These are phyloP conservation scores for Yamagishiella unicocca DNA, from an alignment of 139 green algal species.

Conservation along the genomic window DNA sequence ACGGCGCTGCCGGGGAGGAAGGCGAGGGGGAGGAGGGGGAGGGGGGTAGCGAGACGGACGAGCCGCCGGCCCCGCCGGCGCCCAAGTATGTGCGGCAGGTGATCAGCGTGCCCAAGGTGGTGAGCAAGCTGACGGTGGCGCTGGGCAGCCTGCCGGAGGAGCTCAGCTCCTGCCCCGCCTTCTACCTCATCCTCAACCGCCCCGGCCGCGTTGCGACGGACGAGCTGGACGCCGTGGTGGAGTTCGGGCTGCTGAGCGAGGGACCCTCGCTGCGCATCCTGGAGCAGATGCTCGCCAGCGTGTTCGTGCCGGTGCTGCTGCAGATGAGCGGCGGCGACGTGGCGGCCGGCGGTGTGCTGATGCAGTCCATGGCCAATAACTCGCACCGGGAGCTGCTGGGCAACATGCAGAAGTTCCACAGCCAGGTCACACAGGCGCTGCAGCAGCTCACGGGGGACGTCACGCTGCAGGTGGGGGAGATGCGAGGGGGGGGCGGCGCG, in stretches of 20 bases:
- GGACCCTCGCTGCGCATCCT: conserved; percentile 68
- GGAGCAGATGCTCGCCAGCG: conserved; percentile 70
- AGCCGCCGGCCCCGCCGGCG: background rate
- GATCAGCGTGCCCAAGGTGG: conserved; percentile 53
- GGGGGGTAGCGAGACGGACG: conserved; percentile 9
- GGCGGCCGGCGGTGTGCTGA: conserved; percentile 25
- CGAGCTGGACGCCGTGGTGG: conserved; percentile 63
- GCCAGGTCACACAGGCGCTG: conserved; percentile 73
- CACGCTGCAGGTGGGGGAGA: conserved; percentile 50
- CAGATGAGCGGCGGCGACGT: conserved; percentile 50
- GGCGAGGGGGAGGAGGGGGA: background rate
- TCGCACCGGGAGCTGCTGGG: conserved; percentile 70
- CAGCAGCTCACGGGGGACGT: conserved; percentile 82
- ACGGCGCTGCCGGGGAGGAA: background rate
- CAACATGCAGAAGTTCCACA: conserved; percentile 81
- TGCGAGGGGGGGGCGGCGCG: background rate
- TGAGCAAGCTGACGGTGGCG: conserved; percentile 47
- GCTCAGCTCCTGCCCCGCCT: conserved; percentile 25
- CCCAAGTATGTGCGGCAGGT: conserved; percentile 44
- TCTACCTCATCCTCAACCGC: conserved; percentile 62
- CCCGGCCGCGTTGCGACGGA: conserved; percentile 49
- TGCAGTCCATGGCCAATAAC: conserved; percentile 52
- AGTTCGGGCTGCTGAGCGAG: conserved; percentile 72
- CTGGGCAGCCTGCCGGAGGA: conserved; percentile 53
- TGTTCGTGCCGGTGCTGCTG: conserved; percentile 73